phyloP scores from a whole-genome alignment of 495 filamentous ascomycete species.

The Penicillium desertorum region DNA sequence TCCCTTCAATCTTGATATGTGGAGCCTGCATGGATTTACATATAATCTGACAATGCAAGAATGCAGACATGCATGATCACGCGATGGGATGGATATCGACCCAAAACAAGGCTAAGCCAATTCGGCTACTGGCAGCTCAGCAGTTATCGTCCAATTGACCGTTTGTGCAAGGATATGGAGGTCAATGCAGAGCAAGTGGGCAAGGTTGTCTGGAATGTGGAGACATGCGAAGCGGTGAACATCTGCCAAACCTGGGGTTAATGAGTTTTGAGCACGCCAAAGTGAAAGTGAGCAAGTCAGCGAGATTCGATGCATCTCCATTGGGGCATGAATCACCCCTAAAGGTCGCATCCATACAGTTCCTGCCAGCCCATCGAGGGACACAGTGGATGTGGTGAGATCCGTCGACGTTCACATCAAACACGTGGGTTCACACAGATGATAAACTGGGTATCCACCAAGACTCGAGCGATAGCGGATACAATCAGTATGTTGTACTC shows the following conservation, averaged over 20 bases:
- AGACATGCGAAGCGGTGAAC: slow-evolving; percentile 53
- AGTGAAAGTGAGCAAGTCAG: slow-evolving; percentile 44
- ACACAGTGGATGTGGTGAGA: slow-evolving; percentile 52
- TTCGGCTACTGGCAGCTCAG: slow-evolving; percentile 60
- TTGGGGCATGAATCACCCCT: slow-evolving; percentile 55
- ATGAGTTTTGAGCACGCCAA: slow-evolving; percentile 52
- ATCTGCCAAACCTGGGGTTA: slow-evolving; percentile 49
- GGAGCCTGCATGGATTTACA: not conserved
- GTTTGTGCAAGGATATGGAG: slow-evolving; percentile 56
- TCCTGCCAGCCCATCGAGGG: slow-evolving; percentile 54
- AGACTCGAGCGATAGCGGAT: slow-evolving; percentile 58
- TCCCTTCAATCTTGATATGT: too few species aligned
- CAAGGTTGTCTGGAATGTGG: slow-evolving; percentile 58
- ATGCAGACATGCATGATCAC: slow-evolving; percentile 41
- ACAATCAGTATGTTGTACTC: slow-evolving; percentile 59
- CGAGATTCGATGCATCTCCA: slow-evolving; percentile 37
- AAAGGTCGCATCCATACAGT: too few species aligned
- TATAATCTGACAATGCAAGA: not conserved
- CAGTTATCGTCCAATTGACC: slow-evolving; percentile 57
- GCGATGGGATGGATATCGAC: slow-evolving; percentile 52
- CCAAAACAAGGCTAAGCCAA: slow-evolving; percentile 37
- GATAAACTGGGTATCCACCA: slow-evolving; percentile 52
- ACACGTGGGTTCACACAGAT: slow-evolving; percentile 49
- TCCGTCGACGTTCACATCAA: slow-evolving; percentile 57
- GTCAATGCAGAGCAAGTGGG: slow-evolving; percentile 54